A percentile compares a stretch with the other conserved stretches of the same genome.
These are phyloP conservation scores for Saksenaea vasiformis DNA, from an alignment of 371 early-diverging fungal species.

Conservation along the genomic window DNA sequence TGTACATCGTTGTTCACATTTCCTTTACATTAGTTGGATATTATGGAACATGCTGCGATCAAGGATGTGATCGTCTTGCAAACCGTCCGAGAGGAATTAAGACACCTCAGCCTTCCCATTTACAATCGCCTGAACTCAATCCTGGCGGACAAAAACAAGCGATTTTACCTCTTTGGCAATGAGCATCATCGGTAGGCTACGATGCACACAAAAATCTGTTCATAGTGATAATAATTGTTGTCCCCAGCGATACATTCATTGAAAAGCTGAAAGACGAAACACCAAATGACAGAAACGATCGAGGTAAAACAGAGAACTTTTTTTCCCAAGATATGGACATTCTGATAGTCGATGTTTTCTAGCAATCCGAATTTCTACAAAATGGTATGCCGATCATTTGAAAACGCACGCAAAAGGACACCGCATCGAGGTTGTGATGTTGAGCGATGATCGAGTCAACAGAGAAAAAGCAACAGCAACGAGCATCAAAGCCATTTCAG, in stretches of 20 bases:
- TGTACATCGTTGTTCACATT: neutral
- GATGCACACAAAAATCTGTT: neutral
- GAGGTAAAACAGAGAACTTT: slow-evolving; percentile 53
- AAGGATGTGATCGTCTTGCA: slow-evolving; percentile 90
- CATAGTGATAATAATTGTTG: neutral
- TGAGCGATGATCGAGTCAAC: slow-evolving; percentile 91
- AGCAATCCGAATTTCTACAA: slow-evolving; percentile 85
- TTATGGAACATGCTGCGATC: slow-evolving; percentile 87
- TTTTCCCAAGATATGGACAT: neutral
- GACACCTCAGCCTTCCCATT: slow-evolving; percentile 75
- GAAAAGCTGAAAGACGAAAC: slow-evolving; percentile 82
- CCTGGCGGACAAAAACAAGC: slow-evolving; percentile 65
- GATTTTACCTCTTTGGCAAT: slow-evolving; percentile 91
- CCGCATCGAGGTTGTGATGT: slow-evolving; percentile 63
- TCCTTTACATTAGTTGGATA: slow-evolving; percentile 73
- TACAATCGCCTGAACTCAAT: slow-evolving; percentile 82
- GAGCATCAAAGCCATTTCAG: slow-evolving; percentile 64
- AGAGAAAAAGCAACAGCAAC: slow-evolving; percentile 69
- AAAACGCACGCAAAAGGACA: slow-evolving; percentile 23
- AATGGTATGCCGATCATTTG: slow-evolving; percentile 86
- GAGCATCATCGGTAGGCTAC: slow-evolving; percentile 78
- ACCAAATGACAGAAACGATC: slow-evolving; percentile 92
- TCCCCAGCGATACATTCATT: slow-evolving; percentile 76
- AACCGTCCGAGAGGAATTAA: slow-evolving; percentile 91
- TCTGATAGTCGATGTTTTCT: neutral